Base-by-base conservation (phyloP, 2,329 filamentous ascomycete species). In the Cladorrhinum sp. region DNA sequence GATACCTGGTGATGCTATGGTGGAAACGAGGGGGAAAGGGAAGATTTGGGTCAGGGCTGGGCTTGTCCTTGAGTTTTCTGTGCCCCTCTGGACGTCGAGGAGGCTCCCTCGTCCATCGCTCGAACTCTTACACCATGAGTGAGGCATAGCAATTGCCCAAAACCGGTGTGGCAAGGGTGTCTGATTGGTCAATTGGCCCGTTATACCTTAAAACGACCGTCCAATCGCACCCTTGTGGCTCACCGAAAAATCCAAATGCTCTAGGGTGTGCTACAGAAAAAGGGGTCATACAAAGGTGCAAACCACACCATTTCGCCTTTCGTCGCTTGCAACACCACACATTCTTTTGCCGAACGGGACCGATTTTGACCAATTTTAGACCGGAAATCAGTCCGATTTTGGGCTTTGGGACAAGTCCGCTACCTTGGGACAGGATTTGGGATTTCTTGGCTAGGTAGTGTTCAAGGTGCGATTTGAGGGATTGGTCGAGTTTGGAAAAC, bases 111-210 rank as follows among this genome's bases (percentile, higher is more conserved):
- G 21, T 46, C 49, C 18, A 26, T 46, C 48, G 33, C 36, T 33
- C 55, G 28, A n/a, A 20, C 56, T 52, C 36, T 63, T 61, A 58
- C 56, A 59, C 53, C 10, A 36, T n/a, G 48, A 12, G 24, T 59
- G 50, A 28, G 56, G 23, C 48, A 20, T 42, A 24, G 14, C 18
- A 39, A 42, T 53, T 63, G 55, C 28, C 60, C 53, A 39, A 62
- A 59, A n/a, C 57, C 60, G 64, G 46, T 64, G 39, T 46, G 6
- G 42, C 49, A 56, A 23, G 56, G 60, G 53, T 50, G 53, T 39
- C 9, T 65, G 64, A 65, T 65, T 64, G 64, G 64, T 58, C 63
- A 60, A 62, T 63, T 51, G 26, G 16, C 18, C 10, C 33, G 18
- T 56, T 36, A 57, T 36, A 57, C 52, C 42, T 52, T 39, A 24